These are phyloP conservation scores for Chamaecrista fasciculata DNA, from an alignment of 306 rosid species.

Conservation along the genomic window DNA sequence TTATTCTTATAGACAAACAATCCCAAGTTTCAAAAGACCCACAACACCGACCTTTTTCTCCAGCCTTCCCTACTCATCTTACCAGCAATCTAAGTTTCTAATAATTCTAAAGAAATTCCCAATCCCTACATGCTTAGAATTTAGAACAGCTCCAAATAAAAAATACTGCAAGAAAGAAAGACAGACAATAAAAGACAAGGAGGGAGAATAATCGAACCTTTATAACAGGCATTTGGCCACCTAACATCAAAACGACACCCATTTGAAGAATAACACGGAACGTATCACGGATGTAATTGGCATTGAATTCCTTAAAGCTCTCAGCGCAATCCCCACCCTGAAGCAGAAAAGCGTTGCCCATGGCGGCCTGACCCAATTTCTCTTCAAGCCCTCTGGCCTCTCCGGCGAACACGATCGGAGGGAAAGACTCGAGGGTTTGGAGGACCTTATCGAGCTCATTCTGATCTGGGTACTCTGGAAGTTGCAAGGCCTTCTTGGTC, in stretches of 20 bases:
- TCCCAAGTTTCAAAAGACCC: background rate
- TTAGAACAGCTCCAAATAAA: background rate
- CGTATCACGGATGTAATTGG: slow-evolving; percentile 28
- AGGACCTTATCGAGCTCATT: slow-evolving; percentile 20
- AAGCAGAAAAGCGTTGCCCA: slow-evolving; percentile 26
- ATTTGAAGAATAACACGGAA: slow-evolving; percentile 27
- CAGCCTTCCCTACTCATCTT: background rate
- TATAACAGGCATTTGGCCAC: slow-evolving; percentile 30
- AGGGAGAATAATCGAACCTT: background rate
- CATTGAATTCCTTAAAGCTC: slow-evolving; percentile 61
- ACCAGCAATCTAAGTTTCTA: background rate
- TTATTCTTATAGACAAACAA: background rate
- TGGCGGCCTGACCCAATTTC: background rate
- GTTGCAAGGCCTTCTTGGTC: slow-evolving; percentile 7
- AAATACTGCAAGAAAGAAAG: background rate
- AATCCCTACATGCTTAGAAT: background rate
- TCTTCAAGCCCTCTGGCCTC: slow-evolving; percentile 26
- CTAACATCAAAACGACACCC: slow-evolving; percentile 21
- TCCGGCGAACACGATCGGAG: slow-evolving; percentile 28
- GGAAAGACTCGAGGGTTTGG: slow-evolving; percentile 13
- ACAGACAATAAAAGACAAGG: background rate
- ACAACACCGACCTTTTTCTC: background rate
- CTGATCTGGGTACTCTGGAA: slow-evolving; percentile 23
- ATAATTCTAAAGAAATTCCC: background rate
- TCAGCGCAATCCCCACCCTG: slow-evolving; percentile 49